Conservation (phyloP, 306 rosid genomes). For the Dalbergia cochinchinensis region DNA sequence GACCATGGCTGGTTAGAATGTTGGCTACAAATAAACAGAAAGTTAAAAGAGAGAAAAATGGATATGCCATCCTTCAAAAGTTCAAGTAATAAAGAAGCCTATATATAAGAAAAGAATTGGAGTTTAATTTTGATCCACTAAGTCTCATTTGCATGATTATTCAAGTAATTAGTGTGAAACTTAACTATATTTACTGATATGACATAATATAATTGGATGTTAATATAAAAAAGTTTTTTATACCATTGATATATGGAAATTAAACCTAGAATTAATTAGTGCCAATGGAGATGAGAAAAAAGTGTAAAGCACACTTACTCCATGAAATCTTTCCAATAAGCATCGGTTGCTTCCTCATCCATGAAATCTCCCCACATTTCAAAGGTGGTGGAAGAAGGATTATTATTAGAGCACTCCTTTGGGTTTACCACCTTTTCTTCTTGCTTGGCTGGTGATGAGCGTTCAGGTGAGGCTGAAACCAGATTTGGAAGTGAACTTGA, state of each 20-base stretch:
- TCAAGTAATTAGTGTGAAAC: too few relatives aligned
- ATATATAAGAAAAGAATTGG: neutral
- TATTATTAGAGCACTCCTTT: constrained; percentile 30
- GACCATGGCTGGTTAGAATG: constrained; percentile 51
- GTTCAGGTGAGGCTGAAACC: constrained; percentile 63
- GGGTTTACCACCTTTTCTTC: constrained; percentile 27
- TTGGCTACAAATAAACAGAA: constrained; percentile 49
- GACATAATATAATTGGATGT: too few relatives aligned
- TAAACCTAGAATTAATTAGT: neutral
- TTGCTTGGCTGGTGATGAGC: constrained; percentile 31
- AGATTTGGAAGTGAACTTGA: constrained; percentile 57
- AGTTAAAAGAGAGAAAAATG: neutral
- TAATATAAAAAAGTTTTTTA: too few relatives aligned
- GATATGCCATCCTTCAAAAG: constrained; percentile 1
- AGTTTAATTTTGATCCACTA: too few relatives aligned
- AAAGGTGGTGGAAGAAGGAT: constrained; percentile 45
- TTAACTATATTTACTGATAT: too few relatives aligned
- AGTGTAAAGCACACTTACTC: constrained; percentile 38
- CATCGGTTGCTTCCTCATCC: constrained; percentile 54
- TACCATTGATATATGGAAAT: too few relatives aligned
- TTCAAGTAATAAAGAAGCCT: neutral
- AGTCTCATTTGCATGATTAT: too few relatives aligned
- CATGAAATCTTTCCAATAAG: constrained; percentile 66
- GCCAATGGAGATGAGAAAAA: constrained; percentile 1
- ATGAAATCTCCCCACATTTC: constrained; percentile 67